Evolutionary conservation across 1,139 yeast genomes (phyloP), one percentile per base, ranked within the genome.

Genomic region (Yamadazyma kanchanaburiensis): DNA sequence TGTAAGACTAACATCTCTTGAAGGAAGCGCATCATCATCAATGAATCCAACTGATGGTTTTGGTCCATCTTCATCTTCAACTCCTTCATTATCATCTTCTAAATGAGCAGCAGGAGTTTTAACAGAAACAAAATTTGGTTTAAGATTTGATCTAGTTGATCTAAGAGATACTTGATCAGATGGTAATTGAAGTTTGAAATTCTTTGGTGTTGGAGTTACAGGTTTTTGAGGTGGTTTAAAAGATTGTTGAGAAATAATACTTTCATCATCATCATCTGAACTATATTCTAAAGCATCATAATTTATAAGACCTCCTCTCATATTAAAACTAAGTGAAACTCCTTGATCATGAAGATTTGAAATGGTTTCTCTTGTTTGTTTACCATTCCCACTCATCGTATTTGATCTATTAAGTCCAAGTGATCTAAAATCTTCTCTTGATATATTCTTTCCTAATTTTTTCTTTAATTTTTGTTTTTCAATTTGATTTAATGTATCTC

Each of bases 61-160:
- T 9, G 21, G 39, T 1, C 32, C 45, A 11, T 32, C 40, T 0
- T 82, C 86, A 31, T 80, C 84, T 34, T 80, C 87, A 27, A 79
- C 61, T 2, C 21, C 36, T 9, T 33, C 40, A 19, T 49, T 52
- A 30, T 80, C 83, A 34, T 80, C 88, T 28, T 80, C 60, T 2
- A 85, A 72, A 42, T 72, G 77, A 0, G 95, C 77, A 34, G 77
- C 73, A 2, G 95, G 95, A 31, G 85, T 73, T 27, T 87, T 81
- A 30, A 78, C 80, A 1, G 95, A 84, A 24, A 86, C 76, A 48
- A 87, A 87, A 32, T 80, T 79, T 0, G 95, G 94, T 28, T 77
- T 66, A 48, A 53, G 63, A 51, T 55, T 64, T 28, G 63, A 59
- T 38, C 47, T 48, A 2, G 60, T 55, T 4, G 66, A 64, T 37